phyloP scores from a whole-genome alignment of 805 yeast species.

The Cyberlindnera xylosilytica region DNA sequence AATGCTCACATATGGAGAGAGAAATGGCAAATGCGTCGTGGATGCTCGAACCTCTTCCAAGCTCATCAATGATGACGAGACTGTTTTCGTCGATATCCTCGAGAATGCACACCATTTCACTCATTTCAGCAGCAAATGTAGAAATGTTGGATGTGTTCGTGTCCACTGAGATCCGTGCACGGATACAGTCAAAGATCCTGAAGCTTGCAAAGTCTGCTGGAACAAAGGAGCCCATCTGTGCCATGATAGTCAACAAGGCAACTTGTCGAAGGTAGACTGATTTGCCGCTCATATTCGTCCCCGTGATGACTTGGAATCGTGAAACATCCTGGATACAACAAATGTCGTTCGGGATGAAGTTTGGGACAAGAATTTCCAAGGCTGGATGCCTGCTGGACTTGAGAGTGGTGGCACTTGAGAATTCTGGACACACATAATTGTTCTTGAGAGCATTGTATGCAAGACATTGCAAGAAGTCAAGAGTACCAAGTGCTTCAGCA shows the following conservation, averaged over 20 bases:
- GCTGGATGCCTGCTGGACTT: slow-evolving; percentile 41
- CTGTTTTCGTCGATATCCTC: slow-evolving; percentile 30
- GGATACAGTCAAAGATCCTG: slow-evolving; percentile 37
- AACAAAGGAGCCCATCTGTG: slow-evolving; percentile 55
- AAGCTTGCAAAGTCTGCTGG: slow-evolving; percentile 43
- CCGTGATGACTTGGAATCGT: slow-evolving; percentile 48
- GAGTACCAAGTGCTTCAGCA: slow-evolving; percentile 40
- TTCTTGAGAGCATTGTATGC: slow-evolving; percentile 27
- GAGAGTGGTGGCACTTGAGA: slow-evolving; percentile 30
- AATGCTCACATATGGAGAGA: slow-evolving; percentile 39
- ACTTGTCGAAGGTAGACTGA: slow-evolving; percentile 54
- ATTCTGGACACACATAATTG: slow-evolving; percentile 35
- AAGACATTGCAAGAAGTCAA: slow-evolving; percentile 38
- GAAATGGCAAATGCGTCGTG: slow-evolving; percentile 54
- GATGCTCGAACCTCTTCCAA: slow-evolving; percentile 51
- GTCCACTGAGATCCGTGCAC: slow-evolving; percentile 39
- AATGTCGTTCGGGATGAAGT: slow-evolving; percentile 39
- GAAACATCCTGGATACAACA: slow-evolving; percentile 34
- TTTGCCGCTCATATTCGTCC: slow-evolving; percentile 64
- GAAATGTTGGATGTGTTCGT: slow-evolving; percentile 31
- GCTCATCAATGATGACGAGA: slow-evolving; percentile 49
- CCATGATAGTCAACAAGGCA: slow-evolving; percentile 46
- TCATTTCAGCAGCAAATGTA: slow-evolving; percentile 45
- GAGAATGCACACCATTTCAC: slow-evolving; percentile 43
- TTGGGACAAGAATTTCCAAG: slow-evolving; percentile 29